A percentile compares a stretch with the other conserved stretches of the same genome.
These are phyloP conservation scores for Chlamydomonas sp. DNA, from an alignment of 139 green algal genomes.

Conservation along the genomic window DNA sequence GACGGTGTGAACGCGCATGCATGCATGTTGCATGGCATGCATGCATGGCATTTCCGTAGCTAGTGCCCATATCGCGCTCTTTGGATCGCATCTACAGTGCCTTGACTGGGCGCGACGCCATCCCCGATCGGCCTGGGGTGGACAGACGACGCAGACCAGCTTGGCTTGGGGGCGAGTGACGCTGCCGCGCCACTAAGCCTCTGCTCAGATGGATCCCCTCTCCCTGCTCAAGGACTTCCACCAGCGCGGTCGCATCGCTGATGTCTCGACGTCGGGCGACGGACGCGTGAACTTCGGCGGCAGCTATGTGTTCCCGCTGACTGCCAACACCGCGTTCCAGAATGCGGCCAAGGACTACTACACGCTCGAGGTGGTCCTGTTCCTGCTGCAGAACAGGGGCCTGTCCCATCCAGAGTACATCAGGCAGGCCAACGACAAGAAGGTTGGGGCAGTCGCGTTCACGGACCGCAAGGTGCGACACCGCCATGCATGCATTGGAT, in stretches of 20 bases:
- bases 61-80: no score
- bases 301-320: conserved; percentile 29
- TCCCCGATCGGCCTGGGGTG: no score
- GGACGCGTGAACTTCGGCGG: conserved; percentile 28
- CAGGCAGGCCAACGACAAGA: conserved; percentile 9
- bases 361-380: conserved; percentile 24
- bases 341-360: conserved; percentile 6
- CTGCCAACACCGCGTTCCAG: conserved; percentile 24
- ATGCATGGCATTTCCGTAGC: no score
- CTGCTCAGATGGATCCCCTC: conserved; percentile 42
- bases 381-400: conserved; percentile 20
- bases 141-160: no score
- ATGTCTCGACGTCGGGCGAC: conserved; percentile 14
- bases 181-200: no score
- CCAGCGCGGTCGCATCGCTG: conserved; percentile 8
- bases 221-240: conserved; percentile 26
- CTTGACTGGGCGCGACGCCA: no score
- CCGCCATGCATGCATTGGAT: background rate
- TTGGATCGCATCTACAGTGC: no score
- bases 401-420: conserved; percentile 29
- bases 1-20: no score
- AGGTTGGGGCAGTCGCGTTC: conserved; percentile 15
- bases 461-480: conserved; percentile 24
- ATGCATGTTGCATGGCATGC: no score
- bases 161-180: no score